Evolutionary conservation across 805 yeast species (phyloP), one percentile per base, ranked within the genome.

Genomic region (Candida morakotiae): DNA sequence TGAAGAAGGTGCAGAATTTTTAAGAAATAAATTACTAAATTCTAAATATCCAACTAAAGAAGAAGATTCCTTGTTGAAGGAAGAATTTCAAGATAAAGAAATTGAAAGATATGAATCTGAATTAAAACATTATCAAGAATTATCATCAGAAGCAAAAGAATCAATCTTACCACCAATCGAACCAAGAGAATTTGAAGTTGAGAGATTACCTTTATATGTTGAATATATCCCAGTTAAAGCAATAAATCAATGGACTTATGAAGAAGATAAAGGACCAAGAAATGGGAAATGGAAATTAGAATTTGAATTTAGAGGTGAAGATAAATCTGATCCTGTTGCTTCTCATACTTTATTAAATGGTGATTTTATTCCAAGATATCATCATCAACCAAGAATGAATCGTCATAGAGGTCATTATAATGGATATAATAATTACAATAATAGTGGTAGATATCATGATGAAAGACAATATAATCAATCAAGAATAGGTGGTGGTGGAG

Each of bases 181-280:
- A 19, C 57, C 57, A 8, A 37, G 45, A 24, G 37, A 49, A 24
- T 50, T 28, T 31, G 31, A 35, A 8, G 42, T 36, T 4, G 48
- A 42, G 20, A 47, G 62, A 43, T 51, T 47, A 32, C 54, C 55
- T 8, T 40, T 69, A 24, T 69, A 49, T 45, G 61, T 67, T 28
- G 75, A 70, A 43, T 71, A 51, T 44, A 60, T 71, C 28, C 74
- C 74, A 0, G 73, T 67, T 16, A 64, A 66, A 42, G 72, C 71
- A 13, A 57, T 68, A 3, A 64, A 63, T 38, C 59, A 57, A 28
- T 70, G 75, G 74, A 65, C 69, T 11, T 71, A 58, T 44, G 72
- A 69, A 47, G 77, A 70, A 41, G 66, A 61, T 37, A 53, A 51
- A 28, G 71, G 69, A 9, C 73, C 77, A 9, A 49, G 51, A 28